Conservation (phyloP, 2,329 filamentous ascomycete genomes). For the Pseudopithomyces maydicus region DNA sequence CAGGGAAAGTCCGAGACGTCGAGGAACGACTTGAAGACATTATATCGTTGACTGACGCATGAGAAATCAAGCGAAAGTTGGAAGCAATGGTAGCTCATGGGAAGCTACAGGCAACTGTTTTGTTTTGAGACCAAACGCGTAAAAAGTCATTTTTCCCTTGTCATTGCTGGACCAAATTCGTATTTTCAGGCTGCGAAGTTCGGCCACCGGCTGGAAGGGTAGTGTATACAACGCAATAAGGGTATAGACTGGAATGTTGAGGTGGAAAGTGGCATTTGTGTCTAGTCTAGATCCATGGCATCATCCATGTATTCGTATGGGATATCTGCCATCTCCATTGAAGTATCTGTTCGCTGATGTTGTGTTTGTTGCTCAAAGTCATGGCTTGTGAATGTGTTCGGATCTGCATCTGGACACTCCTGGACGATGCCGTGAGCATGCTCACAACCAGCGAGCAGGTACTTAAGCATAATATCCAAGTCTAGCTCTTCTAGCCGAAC, state of each 20-base stretch:
- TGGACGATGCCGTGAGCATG: constrained; percentile 55
- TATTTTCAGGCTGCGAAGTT: not conserved
- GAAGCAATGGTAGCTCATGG: constrained; percentile 8
- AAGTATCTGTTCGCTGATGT: not conserved
- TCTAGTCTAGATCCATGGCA: constrained; percentile 42
- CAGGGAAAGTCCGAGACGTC: constrained; percentile 23
- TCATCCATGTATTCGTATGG: constrained; percentile 43
- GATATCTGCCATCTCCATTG: constrained; percentile 26
- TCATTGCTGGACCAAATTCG: not conserved
- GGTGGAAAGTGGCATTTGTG: not conserved
- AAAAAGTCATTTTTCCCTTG: not conserved
- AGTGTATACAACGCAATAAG: constrained; percentile 7
- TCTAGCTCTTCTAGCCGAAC: constrained; percentile 64
- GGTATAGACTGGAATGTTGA: constrained; percentile 1
- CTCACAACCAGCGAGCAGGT: constrained; percentile 65
- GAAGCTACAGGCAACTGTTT: constrained; percentile 16
- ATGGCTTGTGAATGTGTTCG: constrained; percentile 18
- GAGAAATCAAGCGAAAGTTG: not conserved
- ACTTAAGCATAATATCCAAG: constrained; percentile 62
- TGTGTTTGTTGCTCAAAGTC: constrained; percentile 26
- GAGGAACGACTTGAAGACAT: constrained; percentile 21
- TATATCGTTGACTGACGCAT: not conserved
- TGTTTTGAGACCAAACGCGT: constrained; percentile 13
- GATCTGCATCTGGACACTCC: constrained; percentile 7
- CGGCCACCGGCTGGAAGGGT: not conserved